Conservation (phyloP, 2,329 filamentous ascomycete species). For the Davidsoniella eucalypti region DNA sequence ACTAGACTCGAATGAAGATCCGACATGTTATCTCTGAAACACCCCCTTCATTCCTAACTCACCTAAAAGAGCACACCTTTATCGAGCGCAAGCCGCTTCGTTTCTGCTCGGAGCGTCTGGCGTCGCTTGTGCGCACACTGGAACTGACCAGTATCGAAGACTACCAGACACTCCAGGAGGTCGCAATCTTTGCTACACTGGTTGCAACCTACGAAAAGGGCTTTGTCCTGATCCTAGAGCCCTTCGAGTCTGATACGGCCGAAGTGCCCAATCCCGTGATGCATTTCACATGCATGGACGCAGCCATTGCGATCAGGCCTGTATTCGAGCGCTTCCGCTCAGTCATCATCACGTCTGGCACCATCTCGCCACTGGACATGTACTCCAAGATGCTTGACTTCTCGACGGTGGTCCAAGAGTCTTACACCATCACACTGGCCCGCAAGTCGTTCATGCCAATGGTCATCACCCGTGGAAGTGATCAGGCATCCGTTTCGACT, state of each 20-base stretch:
- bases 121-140: conserved; percentile 82
- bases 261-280: conserved; percentile 94
- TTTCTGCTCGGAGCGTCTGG: conserved; percentile 89
- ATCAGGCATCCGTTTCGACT: conserved; percentile 84
- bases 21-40: conserved; percentile 95
- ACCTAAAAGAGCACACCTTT: conserved; percentile 89
- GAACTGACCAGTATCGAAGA: conserved; percentile 97
- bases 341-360: conserved; percentile 95
- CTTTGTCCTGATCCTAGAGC: conserved; percentile 90
- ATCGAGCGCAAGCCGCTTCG: conserved; percentile 90
- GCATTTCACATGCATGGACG: conserved; percentile 92
- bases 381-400: conserved; percentile 98
- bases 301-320: conserved; percentile 92
- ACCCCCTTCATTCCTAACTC: conserved; percentile 78
- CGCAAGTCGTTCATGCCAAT: conserved; percentile 91
- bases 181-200: conserved; percentile 90
- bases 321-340: conserved; percentile 96
- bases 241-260: conserved; percentile 86
- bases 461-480: conserved; percentile 89
- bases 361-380: conserved; percentile 93
- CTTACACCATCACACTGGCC: conserved; percentile 91
- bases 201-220: conserved; percentile 95
- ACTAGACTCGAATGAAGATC: conserved; percentile 87
- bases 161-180: conserved; percentile 90
- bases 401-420: conserved; percentile 82